A percentile compares a stretch with the other conserved stretches of the same genome.
These are phyloP conservation scores for Ceratobasidium theobromae DNA, from an alignment of 1,284 basidiomycete species.

Conservation along the genomic window DNA sequence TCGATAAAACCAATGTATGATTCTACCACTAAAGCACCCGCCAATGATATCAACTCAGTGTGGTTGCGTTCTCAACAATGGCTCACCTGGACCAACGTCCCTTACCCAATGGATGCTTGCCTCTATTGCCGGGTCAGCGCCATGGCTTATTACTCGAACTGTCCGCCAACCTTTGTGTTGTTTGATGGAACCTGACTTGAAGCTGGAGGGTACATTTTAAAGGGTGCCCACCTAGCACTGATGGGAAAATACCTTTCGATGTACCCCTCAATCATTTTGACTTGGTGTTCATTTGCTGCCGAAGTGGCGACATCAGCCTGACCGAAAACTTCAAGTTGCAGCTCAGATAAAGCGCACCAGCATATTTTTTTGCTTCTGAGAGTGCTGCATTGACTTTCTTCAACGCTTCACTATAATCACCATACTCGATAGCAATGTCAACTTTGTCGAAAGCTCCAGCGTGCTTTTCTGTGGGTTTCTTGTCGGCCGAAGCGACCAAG, in stretches of 20 bases:
- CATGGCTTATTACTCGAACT: background rate
- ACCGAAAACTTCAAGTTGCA: background rate
- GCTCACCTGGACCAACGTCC: constrained; percentile 65
- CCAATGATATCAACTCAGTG: background rate
- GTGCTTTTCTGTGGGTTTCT: constrained; percentile 37
- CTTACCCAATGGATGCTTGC: constrained; percentile 80
- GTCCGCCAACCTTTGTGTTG: constrained; percentile 57
- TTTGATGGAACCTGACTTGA: constrained; percentile 73
- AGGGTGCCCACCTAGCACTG: background rate
- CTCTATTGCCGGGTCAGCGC: constrained; percentile 39
- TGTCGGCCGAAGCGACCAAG: constrained; percentile 67
- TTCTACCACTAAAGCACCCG: constrained; percentile 71
- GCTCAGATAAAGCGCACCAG: background rate
- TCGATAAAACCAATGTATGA: constrained; percentile 73
- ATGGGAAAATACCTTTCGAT: constrained; percentile 63
- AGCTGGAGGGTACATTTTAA: constrained; percentile 47
- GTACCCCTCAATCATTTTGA: constrained; percentile 73
- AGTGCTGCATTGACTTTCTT: constrained; percentile 58
- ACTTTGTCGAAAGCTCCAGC: constrained; percentile 39
- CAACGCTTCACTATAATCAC: constrained; percentile 58
- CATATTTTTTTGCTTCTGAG: constrained; percentile 53
- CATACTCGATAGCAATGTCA: constrained; percentile 67
- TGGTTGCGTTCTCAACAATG: background rate
- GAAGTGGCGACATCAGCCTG: background rate
- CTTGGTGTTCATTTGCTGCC: constrained; percentile 70